Evolutionary conservation across 2,329 filamentous ascomycete genomes (phyloP).

Genomic region (Stagonosporopsis cucurbitacearum): DNA sequence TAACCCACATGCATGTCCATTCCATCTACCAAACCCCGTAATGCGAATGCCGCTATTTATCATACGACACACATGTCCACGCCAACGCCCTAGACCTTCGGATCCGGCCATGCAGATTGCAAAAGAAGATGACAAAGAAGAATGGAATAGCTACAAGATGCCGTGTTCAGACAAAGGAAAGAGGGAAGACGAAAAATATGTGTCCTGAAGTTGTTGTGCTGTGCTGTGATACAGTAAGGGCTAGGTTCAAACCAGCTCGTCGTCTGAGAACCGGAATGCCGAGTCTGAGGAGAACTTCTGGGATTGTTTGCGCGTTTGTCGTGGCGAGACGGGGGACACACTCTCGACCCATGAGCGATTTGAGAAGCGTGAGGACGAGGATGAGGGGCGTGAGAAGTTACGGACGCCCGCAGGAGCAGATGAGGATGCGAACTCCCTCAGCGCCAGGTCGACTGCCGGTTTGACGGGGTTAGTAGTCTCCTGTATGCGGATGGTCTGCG

Average conservation of each 20-base stretch:
- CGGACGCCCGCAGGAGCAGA: conserved; percentile 6
- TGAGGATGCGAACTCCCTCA: conserved; percentile 5
- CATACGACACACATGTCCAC: conserved; percentile 7
- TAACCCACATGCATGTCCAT: conserved; percentile 7
- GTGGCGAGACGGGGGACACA: conserved; percentile 11
- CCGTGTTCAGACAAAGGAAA: conserved; percentile 11
- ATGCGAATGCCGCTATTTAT: conserved; percentile 15
- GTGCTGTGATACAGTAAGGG: not conserved
- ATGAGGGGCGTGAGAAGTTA: conserved; percentile 14
- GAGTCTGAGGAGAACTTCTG: conserved; percentile 3
- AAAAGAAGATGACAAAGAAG: not conserved
- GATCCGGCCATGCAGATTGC: conserved; percentile 9
- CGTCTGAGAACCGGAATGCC: conserved; percentile 13
- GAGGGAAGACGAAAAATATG: not conserved
- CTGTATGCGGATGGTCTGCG: not conserved
- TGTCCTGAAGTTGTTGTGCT: not conserved
- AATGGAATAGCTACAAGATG: not conserved
- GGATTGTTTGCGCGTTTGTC: conserved; percentile 4
- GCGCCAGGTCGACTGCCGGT: not conserved
- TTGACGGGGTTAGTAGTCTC: not conserved
- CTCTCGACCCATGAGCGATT: conserved; percentile 14
- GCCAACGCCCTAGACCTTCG: conserved; percentile 2
- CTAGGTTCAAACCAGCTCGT: conserved; percentile 5
- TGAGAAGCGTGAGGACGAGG: conserved; percentile 17
- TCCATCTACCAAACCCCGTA: conserved; percentile 11